Evolutionary conservation across 208 protist genomes (phyloP), one percentile per base, ranked within the genome.

Genomic region (Acanthamoeba castellanii): DNA sequence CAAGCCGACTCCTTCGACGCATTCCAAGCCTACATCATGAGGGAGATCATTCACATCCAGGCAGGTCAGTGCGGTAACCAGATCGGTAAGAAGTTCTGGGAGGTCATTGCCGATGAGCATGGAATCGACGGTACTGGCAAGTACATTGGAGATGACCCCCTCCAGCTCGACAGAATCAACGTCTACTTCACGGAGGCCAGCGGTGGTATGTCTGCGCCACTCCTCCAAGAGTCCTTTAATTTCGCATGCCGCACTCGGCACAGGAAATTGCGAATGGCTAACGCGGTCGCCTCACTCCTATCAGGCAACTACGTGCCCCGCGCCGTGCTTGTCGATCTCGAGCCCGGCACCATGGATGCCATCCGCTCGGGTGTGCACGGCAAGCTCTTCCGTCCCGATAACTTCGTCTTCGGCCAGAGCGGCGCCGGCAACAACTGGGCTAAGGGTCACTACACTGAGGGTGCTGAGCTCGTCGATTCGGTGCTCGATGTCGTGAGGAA

Each of bases 401-500:
- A 99, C 96, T 95, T 99, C 59, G 99, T 99, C 96, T 98, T 97
- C 89, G 99, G 99, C 72, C 97, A 97, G 97, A 98, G 99, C 97
- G 99, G 99, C 95, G 99, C 99, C 72, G 99, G 98, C 95, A 99
- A 99, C 98, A 99, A 99, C 98, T 99, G 99, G 99, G 88, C 88
- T 25, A 98, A 98, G 95, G 98, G 99, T 93, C 99, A 99, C 98
- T 99, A 99, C 97, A 99, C 99, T 13, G 99, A 99, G 95, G 99
- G 99, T 93, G 98, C 98, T 87, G 99, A 99, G 97, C 97, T 99
- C n/a, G 98, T 99, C 85, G 99, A 99, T 90, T 96, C 96, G 30
- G 98, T 99, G 13, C 97, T 99, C 27, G 99, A 99, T 92, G 98
- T 99, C 70, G 98, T 99, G 61, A 98, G 99, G 95, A 99, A 99